These are phyloP conservation scores for Solanum sitiens DNA, from an alignment of 257 asterid genomes.

Conservation along the genomic window DNA sequence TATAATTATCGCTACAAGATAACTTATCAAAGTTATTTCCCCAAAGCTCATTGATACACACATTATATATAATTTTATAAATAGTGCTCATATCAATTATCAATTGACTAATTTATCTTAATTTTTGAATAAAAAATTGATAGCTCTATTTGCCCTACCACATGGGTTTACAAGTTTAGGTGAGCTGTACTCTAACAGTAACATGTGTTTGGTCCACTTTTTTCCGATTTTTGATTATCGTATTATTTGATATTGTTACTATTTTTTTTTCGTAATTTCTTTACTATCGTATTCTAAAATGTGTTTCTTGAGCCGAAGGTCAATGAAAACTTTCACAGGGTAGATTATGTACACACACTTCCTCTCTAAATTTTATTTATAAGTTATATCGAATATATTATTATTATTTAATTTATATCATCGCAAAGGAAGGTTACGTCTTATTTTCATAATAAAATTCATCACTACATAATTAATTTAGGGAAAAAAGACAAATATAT, in stretches of 20 bases:
- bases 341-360: no score
- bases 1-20: background rate
- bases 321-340: no score
- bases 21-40: background rate
- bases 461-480: background rate
- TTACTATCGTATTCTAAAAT: background rate
- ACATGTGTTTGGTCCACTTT: background rate
- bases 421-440: background rate
- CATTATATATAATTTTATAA: background rate
- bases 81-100: background rate
- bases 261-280: accelerated
- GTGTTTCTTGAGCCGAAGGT: accelerated
- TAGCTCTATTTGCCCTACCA: background rate
- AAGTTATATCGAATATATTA: background rate
- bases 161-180: background rate
- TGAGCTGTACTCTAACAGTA: background rate
- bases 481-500: no score
- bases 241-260: background rate
- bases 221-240: accelerated
- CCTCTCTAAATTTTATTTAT: background rate
- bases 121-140: background rate
- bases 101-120: background rate
- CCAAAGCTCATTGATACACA: background rate
- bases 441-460: background rate
- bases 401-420: background rate